Evolutionary conservation across 2,329 filamentous ascomycete genomes (phyloP), one percentile per base, ranked within the genome.

Genomic region (Coleophoma cylindrospora): DNA sequence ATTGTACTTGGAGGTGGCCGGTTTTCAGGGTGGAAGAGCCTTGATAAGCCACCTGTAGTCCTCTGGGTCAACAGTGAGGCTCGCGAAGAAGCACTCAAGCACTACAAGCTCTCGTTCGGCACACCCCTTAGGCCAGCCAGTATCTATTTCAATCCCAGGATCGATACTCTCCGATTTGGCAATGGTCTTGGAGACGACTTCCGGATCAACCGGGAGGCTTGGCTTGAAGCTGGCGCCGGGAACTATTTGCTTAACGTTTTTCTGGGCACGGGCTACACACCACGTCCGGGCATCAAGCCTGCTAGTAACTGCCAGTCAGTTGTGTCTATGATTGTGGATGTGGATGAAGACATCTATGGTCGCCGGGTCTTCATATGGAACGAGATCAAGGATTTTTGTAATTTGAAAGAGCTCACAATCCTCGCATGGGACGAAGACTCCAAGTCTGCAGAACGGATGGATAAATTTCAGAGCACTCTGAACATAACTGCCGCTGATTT

Each of bases 21-120:
- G 10, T 50, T 54, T 22, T 34, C 36, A 8, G 48, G 47, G 21
- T 56, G 50, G 50, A 50, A 4, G 27, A 54, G 48, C 22, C 36
- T 34, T 5, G 50, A 54, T 7, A 48, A 48, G 4, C 43, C 53
- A 15, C 59, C 57, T 1, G 2, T 45, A 34, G 38, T 52, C 13
- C 54, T 61, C 15, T 56, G 57, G 21, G 44, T 59, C 33, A 54
- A 52, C 36, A 52, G 48, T 4, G 59, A 61, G 40, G 56, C 59
- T 8, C 50, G 57, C 10, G 44, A 21, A 14, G 54, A 57, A 47
- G 53, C 50, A 12, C 41, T 58, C 22, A 53, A 54, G 48, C 40
- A 34, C 17, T 60, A 54, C 40, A 51, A 49, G 32, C 40, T 45
- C 17, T 48, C 52, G n/a, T 57, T 54, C 46, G 51, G 53, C 11